Conservation (phyloP, 768 basidiomycete species). For the Tremella mesenterica region DNA sequence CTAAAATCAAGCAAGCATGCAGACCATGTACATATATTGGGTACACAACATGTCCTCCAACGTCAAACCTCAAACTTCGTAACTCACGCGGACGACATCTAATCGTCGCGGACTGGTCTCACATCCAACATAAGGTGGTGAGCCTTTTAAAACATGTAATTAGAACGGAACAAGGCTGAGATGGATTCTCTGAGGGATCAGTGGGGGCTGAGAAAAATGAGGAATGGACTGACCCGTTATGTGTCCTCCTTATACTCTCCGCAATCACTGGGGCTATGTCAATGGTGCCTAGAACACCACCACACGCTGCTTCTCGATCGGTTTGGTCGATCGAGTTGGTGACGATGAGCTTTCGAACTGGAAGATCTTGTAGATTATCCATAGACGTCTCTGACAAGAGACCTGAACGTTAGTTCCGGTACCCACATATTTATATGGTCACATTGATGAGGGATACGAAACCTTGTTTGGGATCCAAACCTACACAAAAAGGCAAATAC, state of each 20-base stretch:
- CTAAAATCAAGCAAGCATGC: no score
- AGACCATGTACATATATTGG: no score
- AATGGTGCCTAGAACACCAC: constrained; percentile 79
- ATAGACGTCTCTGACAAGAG: constrained; percentile 87
- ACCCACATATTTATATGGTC: background rate
- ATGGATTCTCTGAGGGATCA: constrained; percentile 37
- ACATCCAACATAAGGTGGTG: no score
- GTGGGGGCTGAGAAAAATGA: background rate
- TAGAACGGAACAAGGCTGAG: constrained; percentile 40
- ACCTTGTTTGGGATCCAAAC: background rate
- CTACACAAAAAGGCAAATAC: background rate
- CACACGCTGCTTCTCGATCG: constrained; percentile 57
- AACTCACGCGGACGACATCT: no score
- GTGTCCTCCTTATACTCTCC: constrained; percentile 89
- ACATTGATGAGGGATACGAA: background rate
- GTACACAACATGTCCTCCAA: no score
- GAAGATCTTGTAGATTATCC: constrained; percentile 59
- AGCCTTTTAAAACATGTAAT: constrained; percentile 23
- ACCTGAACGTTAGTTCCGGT: constrained; percentile 48
- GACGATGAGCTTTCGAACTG: constrained; percentile 87
- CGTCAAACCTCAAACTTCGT: no score
- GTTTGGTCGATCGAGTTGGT: constrained; percentile 95
- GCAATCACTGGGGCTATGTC: constrained; percentile 91
- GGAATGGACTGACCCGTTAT: constrained; percentile 58
- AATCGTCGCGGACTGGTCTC: no score